These are phyloP conservation scores for Brachypodium distachyon DNA, from an alignment of 202 grass and related monocot genomes.

Conservation along the genomic window DNA sequence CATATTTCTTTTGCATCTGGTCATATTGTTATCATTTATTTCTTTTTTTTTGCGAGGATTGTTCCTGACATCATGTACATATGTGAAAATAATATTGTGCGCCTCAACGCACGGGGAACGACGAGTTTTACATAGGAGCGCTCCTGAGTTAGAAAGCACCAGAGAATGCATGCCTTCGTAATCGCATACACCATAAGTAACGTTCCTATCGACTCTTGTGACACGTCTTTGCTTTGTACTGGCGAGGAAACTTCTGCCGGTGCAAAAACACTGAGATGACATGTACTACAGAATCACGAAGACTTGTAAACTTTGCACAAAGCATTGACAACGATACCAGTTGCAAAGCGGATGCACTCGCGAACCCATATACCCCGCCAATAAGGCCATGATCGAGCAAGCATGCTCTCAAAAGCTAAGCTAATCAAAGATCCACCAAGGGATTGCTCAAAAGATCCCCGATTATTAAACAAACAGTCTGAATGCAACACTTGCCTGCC, in stretches of 20 bases:
- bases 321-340: slow-evolving; percentile 4
- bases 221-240: neutral
- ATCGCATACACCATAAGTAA: neutral
- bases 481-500: neutral
- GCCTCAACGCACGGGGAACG: no score
- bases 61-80: no score
- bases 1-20: no score
- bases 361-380: neutral
- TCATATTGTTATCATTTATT: no score
- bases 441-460: slow-evolving; percentile 2
- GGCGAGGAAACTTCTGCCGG: neutral
- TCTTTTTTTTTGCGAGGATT: no score
- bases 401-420: neutral
- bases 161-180: neutral
- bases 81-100: no score
- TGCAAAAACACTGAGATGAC: neutral
- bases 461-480: neutral
- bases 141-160: neutral
- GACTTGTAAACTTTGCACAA: slow-evolving; percentile 1
- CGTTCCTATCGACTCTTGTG: neutral
- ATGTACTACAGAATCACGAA: neutral
- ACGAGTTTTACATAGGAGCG: no score
- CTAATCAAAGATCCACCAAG: slow-evolving; percentile 4
- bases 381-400: slow-evolving; percentile 14
- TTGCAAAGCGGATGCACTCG: slow-evolving; percentile 6